A percentile compares a stretch with the other conserved stretches of the same genome.
These are phyloP conservation scores for Saccharomycopsis capsularis DNA, from an alignment of 805 yeast species.

Conservation along the genomic window DNA sequence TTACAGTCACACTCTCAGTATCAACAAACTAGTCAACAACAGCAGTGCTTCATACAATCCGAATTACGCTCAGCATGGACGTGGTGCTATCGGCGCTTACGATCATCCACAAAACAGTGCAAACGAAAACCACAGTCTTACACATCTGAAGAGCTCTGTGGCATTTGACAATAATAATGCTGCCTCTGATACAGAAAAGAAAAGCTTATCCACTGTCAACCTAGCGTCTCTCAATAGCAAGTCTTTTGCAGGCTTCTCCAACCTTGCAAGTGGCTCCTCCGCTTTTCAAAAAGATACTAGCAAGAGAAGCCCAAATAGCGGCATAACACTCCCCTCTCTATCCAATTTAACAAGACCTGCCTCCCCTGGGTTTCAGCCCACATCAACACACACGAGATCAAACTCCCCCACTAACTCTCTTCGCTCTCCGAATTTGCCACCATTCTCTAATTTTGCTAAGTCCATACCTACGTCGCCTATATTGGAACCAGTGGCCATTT, in stretches of 20 bases:
- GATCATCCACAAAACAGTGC: background rate
- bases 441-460: conserved; percentile 12
- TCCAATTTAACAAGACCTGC: conserved; percentile 11
- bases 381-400: conserved; percentile 6
- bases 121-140: background rate
- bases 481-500: conserved; percentile 5
- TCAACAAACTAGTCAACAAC: conserved; percentile 4
- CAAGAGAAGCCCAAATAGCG: background rate
- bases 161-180: too few species aligned
- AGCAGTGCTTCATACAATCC: background rate
- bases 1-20: background rate
- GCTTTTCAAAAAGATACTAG: too few species aligned
- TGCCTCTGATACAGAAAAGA: background rate
- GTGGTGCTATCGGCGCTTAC: background rate
- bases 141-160: background rate
- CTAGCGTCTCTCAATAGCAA: background rate
- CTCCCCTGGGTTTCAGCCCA: conserved; percentile 4
- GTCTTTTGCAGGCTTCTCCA: background rate
- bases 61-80: background rate
- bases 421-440: conserved; percentile 15
- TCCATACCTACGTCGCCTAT: conserved; percentile 19
- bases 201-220: conserved; percentile 2
- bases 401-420: conserved; percentile 7
- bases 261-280: background rate
- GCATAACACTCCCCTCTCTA: background rate